Evolutionary conservation across 495 filamentous ascomycete species (phyloP).

Genomic region (Penicillium flavigenum): DNA sequence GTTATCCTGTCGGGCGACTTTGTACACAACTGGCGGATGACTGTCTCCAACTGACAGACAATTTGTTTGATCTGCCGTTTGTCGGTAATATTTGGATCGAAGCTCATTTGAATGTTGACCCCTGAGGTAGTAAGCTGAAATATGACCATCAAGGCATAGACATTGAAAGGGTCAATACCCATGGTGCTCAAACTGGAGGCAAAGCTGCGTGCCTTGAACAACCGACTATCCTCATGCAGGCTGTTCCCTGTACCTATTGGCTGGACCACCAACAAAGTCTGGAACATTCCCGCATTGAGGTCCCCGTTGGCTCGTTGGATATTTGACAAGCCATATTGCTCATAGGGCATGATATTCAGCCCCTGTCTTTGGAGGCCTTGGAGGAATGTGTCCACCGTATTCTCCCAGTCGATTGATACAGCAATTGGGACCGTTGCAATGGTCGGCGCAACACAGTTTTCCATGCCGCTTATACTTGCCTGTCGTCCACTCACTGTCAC

Average conservation of each 20-base stretch:
- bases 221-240: background rate
- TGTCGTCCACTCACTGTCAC: background rate
- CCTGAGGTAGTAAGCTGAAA: background rate
- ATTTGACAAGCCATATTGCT: background rate
- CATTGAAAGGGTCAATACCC: background rate
- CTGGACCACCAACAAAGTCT: background rate
- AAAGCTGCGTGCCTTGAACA: slow-evolving; percentile 1
- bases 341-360: background rate
- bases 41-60: background rate
- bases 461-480: background rate
- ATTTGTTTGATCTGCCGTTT: background rate
- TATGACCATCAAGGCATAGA: background rate
- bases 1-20: no score
- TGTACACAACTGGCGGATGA: no score
- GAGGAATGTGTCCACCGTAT: background rate
- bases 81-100: background rate
- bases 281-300: background rate
- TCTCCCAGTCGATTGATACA: background rate
- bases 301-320: background rate
- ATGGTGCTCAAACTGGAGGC: background rate
- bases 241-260: background rate
- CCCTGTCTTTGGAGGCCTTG: background rate
- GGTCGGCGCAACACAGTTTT: background rate
- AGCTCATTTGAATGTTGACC: background rate
- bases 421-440: background rate